Evolutionary conservation across 2,329 filamentous ascomycete species (phyloP), one percentile per base, ranked within the genome.

Genomic region (Hypoxylon sp.): DNA sequence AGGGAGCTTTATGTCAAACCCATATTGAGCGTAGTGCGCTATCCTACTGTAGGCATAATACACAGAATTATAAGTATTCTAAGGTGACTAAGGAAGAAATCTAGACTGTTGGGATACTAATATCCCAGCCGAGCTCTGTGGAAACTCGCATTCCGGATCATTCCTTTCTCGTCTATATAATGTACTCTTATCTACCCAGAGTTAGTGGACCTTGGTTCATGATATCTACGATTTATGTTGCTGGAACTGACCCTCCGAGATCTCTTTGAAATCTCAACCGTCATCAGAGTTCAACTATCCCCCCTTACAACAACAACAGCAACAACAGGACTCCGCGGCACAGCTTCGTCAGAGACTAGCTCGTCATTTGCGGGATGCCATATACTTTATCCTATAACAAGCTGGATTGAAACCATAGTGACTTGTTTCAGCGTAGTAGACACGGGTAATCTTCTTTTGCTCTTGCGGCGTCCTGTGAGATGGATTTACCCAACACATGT

Each of bases 341-440:
- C 12, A 50, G 58, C 51, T 9, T 61, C 51, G 14, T 61, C 51
- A 3, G 51, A 50, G 11, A 61, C 45, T 5, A 61, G 23, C n/a
- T 50, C 51, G 16, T 61, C 51, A 21, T 23, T 55, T 34, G 51
- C 43, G 11, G 51, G 39, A 23, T 55, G 25, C 51, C 58, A 61
- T 48, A 32, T 7, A 1, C 50, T 34, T 5, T 14, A 55, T 55
- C 27, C 50, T n/a, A 25, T 55, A 61, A 25, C 50, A 48, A 4
- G 12, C 8, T 1, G 41, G 41, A 16, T 54, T 61, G 5, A 55
- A 55, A n/a, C 16, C 21, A 16, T 48, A 34, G 25, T 50, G 45
- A 43, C 34, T 55, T 8, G 51, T 50, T 16, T 61, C 58, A 6
- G 58, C 27, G 34, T 61, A 61, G 45, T 41, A 61, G 32, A 55